These are phyloP conservation scores for Erythrobasidium hasegawianum DNA, from an alignment of 1,284 basidiomycete species.

Conservation along the genomic window DNA sequence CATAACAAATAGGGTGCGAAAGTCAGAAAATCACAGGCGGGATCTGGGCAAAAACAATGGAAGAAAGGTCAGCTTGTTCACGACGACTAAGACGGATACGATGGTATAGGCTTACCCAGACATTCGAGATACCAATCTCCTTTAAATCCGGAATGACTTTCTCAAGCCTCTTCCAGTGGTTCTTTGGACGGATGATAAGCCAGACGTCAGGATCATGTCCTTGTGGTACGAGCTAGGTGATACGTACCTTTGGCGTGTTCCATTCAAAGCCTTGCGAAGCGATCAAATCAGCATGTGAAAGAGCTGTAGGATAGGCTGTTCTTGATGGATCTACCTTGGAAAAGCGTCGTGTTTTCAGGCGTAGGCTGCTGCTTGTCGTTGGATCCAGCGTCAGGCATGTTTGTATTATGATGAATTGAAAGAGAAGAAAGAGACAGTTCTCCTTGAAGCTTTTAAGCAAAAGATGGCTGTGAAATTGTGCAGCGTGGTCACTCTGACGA, in stretches of 20 bases:
- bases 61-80: not conserved
- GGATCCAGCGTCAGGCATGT: constrained; percentile 7
- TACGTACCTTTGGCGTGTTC: constrained; percentile 16
- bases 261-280: constrained; percentile 28
- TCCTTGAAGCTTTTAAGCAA: too few relatives aligned
- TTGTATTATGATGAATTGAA: too few relatives aligned
- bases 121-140: constrained; percentile 20
- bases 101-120: constrained; percentile 17
- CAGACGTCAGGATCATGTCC: not conserved
- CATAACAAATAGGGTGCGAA: too few relatives aligned
- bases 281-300: not conserved
- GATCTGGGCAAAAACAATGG: constrained; percentile 17
- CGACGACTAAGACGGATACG: too few relatives aligned
- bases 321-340: too few relatives aligned
- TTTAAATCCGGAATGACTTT: constrained; percentile 15
- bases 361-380: constrained; percentile 27
- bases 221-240: not conserved
- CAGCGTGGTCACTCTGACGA: not conserved
- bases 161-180: constrained; percentile 32
- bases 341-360: constrained; percentile 25
- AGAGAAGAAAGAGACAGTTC: too few relatives aligned
- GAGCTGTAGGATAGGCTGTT: too few relatives aligned
- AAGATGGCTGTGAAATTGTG: too few relatives aligned
- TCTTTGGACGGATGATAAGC: not conserved
- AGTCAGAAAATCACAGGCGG: too few relatives aligned